Evolutionary conservation across 495 filamentous ascomycete species (phyloP), one percentile per base, ranked within the genome.

Genomic region (Aspergillus leporis): DNA sequence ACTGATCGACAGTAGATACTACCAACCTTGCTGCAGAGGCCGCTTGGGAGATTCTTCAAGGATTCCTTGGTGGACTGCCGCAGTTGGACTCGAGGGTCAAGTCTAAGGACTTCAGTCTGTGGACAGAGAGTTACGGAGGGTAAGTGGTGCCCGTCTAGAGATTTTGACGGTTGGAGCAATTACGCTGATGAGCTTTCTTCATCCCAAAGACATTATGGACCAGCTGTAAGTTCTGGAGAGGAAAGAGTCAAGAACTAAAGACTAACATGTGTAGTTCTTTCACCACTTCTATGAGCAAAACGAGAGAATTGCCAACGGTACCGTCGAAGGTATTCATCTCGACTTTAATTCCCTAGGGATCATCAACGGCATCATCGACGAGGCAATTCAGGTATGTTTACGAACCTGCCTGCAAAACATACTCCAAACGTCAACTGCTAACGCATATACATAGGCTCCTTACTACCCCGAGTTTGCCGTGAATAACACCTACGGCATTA

Each of bases 331-430:
- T 5, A 66, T 71, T n/a, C 56, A 70, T 10, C 76, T 81, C n/a
- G 64, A 79, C 12, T 76, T 81, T 49, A 74, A 80, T 49, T 78
- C 79, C 0, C 61, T 82, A 1, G 68, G 75, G 13, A 78, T 82
- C 16, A 74, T 90, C 31, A 92, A 93, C 65, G 90, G 89, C 19
- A 91, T 90, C 66, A 83, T 93, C 61, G 90, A 94, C 67, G 82
- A 84, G 53, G 64, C 83, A 3, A 83, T 87, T 28, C 89, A 93
- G 49, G 61, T 64, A 54, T 19, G 49, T 13, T n/a, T 36, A 31
- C 10, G 0, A 12, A 21, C 1, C 32, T 1, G 34, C 13, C 53
- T 8, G 25, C 18, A 31, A 10, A 25, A 21, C 5, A 55, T 32
- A 0, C 6, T 47, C 41, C 41, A 7, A 55, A 9, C 22, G 28